Evolutionary conservation across 2,329 filamentous ascomycete species (phyloP), one percentile per base, ranked within the genome.

Genomic region (Lizonia empirigonia): DNA sequence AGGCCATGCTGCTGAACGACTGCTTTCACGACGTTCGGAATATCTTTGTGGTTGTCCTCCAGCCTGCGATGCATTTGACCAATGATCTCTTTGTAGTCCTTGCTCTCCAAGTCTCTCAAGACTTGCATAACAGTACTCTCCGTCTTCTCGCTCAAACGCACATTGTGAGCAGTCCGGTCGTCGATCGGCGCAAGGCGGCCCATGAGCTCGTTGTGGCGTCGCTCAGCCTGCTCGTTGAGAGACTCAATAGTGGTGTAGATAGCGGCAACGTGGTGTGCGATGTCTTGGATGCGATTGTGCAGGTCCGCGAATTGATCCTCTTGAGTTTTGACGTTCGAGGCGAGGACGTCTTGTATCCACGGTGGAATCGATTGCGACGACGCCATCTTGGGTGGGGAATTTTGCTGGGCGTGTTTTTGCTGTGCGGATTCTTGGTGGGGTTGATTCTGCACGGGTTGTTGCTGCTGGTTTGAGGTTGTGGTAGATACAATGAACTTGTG

Each of bases 401-500:
- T 24, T 23, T 56, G 53, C 33, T 62, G 67, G 22, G 70, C 64
- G 44, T 55, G 67, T 42, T 56, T 63, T 34, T 59, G 59, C 49
- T 74, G 68, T 15, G 70, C 65, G 20, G 70, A 61, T 30, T 70
- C 60, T 26, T 68, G 59, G 46, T 69, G 60, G 48, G 58, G 52
- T 40, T 55, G 55, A 34, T 60, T 55, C 44, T 56, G 41, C 34
- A 53, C 48, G 44, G 36, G 63, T 48, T 62, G 55, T n/a, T 64
- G 56, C 33, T 66, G 47, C 13, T 65, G 53, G 56, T 69, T 49
- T 1, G 70, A 57, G 52, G 71, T 72, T n/a, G 70, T 76, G 55
- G 64, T 86, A 67, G 86, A 84, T 42, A 94, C 84, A 27, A 89
- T 81, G 69, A 97, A 83, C 71, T 93, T 95, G 80, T 92, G 94